Percentiles rank a stretch among this genome's conserved stretches.
Conservation (phyloP, 2,329 filamentous ascomycete genomes). For the Aaosphaeria arxii region DNA sequence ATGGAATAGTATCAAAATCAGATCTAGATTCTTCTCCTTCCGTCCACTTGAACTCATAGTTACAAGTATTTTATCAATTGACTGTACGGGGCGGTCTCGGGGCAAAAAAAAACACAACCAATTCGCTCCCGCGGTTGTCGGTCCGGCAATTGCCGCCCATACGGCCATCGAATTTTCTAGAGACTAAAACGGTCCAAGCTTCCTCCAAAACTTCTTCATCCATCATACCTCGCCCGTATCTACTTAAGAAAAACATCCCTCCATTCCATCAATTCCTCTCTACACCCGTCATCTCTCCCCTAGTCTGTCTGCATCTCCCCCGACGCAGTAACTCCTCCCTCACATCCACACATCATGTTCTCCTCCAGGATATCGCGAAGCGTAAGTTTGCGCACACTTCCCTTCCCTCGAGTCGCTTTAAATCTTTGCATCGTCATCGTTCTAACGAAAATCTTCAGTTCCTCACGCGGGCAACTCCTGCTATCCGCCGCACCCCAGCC, state of each 20-base stretch:
- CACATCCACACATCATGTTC: constrained; percentile 33
- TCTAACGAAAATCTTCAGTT: constrained; percentile 22
- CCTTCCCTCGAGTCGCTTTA: constrained; percentile 1
- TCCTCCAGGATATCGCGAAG: constrained; percentile 42
- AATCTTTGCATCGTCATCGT: too few relatives aligned
- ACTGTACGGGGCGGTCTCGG: too few relatives aligned
- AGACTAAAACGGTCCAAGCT: background rate
- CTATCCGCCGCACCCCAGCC: constrained; percentile 62
- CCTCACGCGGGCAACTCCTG: constrained; percentile 72
- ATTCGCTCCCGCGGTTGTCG: too few relatives aligned
- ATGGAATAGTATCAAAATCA: too few relatives aligned
- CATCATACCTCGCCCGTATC: constrained; percentile 6
- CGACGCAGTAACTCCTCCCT: constrained; percentile 23
- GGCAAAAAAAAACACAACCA: too few relatives aligned
- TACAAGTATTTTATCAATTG: too few relatives aligned
- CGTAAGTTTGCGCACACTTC: constrained; percentile 24
- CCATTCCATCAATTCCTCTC: constrained; percentile 8
- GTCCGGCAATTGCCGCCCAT: too few relatives aligned
- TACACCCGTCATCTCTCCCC: constrained; percentile 10
- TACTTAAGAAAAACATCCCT: constrained; percentile 7
- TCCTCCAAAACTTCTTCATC: constrained; percentile 2
- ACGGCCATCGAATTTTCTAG: background rate
- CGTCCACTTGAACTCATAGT: too few relatives aligned
- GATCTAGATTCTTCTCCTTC: too few relatives aligned
- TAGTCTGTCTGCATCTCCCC: constrained; percentile 24